Evolutionary conservation across 164 flowering plant genomes (phyloP).

Genomic region (Berberis vulgaris): DNA sequence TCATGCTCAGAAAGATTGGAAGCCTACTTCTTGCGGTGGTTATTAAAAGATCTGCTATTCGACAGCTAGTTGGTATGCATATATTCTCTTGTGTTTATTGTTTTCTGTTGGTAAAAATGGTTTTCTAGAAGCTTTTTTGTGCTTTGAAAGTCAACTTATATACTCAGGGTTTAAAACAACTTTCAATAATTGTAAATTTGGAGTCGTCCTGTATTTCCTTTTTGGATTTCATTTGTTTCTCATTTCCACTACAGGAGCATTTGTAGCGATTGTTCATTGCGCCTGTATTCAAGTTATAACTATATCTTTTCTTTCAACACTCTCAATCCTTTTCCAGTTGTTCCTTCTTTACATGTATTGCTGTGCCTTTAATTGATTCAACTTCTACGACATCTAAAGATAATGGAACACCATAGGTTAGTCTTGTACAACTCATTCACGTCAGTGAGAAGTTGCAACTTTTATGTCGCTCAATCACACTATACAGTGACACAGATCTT

Average conservation of each 20-base stretch:
- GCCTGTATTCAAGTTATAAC: slow-evolving; percentile 73
- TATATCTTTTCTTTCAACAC: slow-evolving; percentile 22
- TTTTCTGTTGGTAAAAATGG: slow-evolving; percentile 4
- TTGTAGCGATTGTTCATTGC: slow-evolving; percentile 72
- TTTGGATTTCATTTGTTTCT: slow-evolving; percentile 17
- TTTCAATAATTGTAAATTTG: too few relatives aligned
- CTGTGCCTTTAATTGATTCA: slow-evolving; percentile 15
- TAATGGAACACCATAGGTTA: slow-evolving; percentile 11
- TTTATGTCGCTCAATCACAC: slow-evolving; percentile 30
- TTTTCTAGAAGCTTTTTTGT: too few relatives aligned
- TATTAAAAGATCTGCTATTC: slow-evolving; percentile 58
- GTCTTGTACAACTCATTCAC: slow-evolving; percentile 21
- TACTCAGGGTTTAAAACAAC: too few relatives aligned
- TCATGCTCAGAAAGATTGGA: slow-evolving; percentile 68
- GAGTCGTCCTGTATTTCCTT: slow-evolving; percentile 22
- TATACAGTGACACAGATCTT: slow-evolving; percentile 39
- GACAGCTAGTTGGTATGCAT: slow-evolving; percentile 89
- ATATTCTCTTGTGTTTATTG: slow-evolving; percentile 38
- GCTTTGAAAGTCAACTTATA: too few relatives aligned
- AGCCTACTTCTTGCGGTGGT: slow-evolving; percentile 69
- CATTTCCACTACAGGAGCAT: slow-evolving; percentile 67
- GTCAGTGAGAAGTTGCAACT: slow-evolving; percentile 38
- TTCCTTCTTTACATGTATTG: slow-evolving; percentile 16
- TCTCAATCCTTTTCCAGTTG: neutral
- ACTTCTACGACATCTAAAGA: slow-evolving; percentile 22